phyloP scores from a whole-genome alignment of 2,329 filamentous ascomycete species.

The Teratosphaeria epicoccoides region DNA sequence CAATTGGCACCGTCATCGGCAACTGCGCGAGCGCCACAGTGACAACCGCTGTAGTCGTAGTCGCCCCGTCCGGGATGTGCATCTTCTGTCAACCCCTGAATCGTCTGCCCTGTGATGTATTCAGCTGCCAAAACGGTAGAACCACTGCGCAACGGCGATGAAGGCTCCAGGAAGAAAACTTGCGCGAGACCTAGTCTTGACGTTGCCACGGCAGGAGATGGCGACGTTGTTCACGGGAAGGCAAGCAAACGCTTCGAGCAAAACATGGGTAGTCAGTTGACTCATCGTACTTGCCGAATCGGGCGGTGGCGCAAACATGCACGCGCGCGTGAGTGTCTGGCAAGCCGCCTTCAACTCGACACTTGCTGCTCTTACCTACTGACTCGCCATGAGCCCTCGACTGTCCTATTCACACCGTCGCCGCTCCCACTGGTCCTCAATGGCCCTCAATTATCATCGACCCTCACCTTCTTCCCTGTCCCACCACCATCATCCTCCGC shows the following conservation, averaged over 20 bases:
- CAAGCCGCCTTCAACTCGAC: background rate
- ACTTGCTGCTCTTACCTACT: background rate
- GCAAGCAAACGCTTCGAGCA: background rate
- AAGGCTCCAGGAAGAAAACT: background rate
- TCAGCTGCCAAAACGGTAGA: background rate
- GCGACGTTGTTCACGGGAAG: background rate
- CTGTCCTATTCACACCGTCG: background rate
- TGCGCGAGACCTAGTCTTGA: too few species aligned
- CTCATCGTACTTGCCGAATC: background rate
- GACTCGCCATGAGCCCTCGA: background rate
- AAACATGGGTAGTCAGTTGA: background rate
- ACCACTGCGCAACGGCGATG: too few species aligned
- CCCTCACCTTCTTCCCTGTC: constrained; percentile 59
- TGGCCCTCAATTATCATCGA: constrained; percentile 54
- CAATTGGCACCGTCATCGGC: background rate
- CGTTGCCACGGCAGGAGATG: too few species aligned
- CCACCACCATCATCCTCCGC: constrained; percentile 54
- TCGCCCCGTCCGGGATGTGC: background rate
- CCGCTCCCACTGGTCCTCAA: background rate
- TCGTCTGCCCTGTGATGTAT: background rate
- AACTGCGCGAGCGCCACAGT: background rate
- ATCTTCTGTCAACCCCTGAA: background rate
- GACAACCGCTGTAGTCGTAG: background rate
- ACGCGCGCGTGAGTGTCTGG: background rate
- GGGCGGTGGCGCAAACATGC: background rate